Base-by-base conservation (phyloP, 2,329 filamentous ascomycete genomes). In the Neopestalotiopsis sp. region DNA sequence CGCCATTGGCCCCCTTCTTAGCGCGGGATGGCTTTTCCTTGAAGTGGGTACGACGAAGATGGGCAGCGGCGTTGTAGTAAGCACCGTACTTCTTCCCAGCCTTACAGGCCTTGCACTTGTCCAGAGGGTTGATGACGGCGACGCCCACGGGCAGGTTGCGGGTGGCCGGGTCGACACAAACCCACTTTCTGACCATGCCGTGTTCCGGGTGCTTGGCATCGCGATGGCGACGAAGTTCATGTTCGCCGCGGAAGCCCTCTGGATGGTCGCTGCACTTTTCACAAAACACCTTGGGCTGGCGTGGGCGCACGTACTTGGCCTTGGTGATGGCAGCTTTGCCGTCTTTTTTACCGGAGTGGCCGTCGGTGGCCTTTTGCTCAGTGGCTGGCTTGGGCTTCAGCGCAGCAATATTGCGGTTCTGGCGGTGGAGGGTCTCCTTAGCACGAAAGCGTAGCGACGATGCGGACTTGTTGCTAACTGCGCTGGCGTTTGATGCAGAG, bases 21-120 rank as follows among this genome's bases (percentile, higher is more conserved):
- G 81, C 81, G 14, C 86, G 83, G 7, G 81, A 76, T 1, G 82
- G 77, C 79, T 88, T 89, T 66, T 84, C 91, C 76, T 92, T 93
- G 85, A 98, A 98, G 78, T 98, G 95, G 0, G 92, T 92, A 64
- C 95, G 90, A 57, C 95, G 89, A 9, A 98, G 86, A 78, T 98
- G 95, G 0, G 94, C 95, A 0, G 94, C 94, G 0, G 95, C 95
- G 75, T 98, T 98, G 82, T 98, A 98, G 82, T 98, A 96, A 17
- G 93, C 93, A 3, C 92, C 92, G 74, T 98, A 98, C 69, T 89
- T 87, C 84, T 97, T 98, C 67, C 87, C 83, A 59, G 87, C 86
- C 63, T 86, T 87, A 79, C 95, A 98, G 62, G 92, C 89, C 80
- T 97, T 97, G 88, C 95, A 98, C 73, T 92, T 92, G 65, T 85